A percentile compares a stretch with the other conserved stretches of the same genome.
Conservation (phyloP, 2,329 filamentous ascomycete species). For the Aspergillus aculeatus region DNA sequence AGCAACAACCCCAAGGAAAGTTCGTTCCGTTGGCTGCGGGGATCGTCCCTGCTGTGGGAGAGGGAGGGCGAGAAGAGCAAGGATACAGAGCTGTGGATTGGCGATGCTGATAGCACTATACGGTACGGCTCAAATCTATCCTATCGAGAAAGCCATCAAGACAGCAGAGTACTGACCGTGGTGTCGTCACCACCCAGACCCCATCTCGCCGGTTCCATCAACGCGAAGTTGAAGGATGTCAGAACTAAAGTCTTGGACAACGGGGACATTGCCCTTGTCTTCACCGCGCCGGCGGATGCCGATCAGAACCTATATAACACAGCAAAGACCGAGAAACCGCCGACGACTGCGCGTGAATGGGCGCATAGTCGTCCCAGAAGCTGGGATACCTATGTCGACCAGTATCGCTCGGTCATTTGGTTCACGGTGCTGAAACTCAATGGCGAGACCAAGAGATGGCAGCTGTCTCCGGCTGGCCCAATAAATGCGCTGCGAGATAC, state of each 20-base stretch:
- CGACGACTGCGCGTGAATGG: slow-evolving; percentile 1
- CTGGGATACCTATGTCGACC: background rate
- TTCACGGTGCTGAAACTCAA: slow-evolving; percentile 1
- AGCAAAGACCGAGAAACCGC: background rate
- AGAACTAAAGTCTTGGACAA: background rate
- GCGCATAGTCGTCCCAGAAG: background rate
- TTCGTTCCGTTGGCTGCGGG: slow-evolving; percentile 1
- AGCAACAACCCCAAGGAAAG: slow-evolving; percentile 2
- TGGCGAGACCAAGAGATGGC: background rate
- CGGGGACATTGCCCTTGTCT: slow-evolving; percentile 2
- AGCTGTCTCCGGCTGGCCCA: background rate
- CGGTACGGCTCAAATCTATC: background rate
- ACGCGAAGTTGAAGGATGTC: background rate
- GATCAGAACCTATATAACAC: slow-evolving; percentile 1
- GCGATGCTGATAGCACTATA: background rate
- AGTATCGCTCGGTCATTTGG: slow-evolving; percentile 3
- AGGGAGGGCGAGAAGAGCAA: background rate
- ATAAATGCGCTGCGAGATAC: slow-evolving; percentile 2
- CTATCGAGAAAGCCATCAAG: too few species aligned
- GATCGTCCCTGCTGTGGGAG: background rate
- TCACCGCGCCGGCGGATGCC: background rate
- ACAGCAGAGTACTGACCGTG: too few species aligned
- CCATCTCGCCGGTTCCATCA: background rate
- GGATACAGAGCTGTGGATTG: background rate
- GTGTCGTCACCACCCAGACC: background rate